Evolutionary conservation across 2,329 filamentous ascomycete species (phyloP), one percentile per base, ranked within the genome.

Genomic region (Chrysosporium queenslandicum): DNA sequence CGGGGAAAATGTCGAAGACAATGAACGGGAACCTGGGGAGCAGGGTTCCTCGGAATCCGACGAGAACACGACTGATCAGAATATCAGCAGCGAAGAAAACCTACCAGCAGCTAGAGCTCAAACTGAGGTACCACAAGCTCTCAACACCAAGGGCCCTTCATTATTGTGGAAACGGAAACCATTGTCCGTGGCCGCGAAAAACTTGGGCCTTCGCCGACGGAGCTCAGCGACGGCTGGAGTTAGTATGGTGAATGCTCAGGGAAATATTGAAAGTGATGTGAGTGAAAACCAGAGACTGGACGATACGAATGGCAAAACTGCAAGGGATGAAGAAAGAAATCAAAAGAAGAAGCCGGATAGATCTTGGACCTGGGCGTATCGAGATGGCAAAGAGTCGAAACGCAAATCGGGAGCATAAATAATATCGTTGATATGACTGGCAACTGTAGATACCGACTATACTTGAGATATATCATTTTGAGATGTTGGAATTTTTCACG

Each of bases 1-100:
- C 54, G 85, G 85, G 1, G 73, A 65, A 0, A 71, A 75, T 40
- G 61, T 72, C 40, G 72, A 58, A 14, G 57, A 59, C 8, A 45
- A 27, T 30, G 21, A 52, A 16, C 37, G 14, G 6, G 49, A 45
- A 20, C 30, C 39, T 20, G 49, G 41, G 16, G 49, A 45, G 34
- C 29, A 50, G n/a, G 40, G 29, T 21, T 39, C 45, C 2, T 53
- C 45, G 9, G 45, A 53, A 9, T 42, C 36, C 7, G 50, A 52
- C 12, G 49, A 37, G 29, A 30, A 51, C 9, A 11, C 37, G 11
- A 18, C 41, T 27, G 23, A 18, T 46, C 41, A 39, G 25, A 40
- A 40, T 21, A 21, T n/a, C 23, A 51, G 11, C 32, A 47, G 30
- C 23, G 29, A 45, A 27, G 43, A 47, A 23, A 41, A 27, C 27